Evolutionary conservation across 2,329 filamentous ascomycete genomes (phyloP), one percentile per base, ranked within the genome.

Genomic region (Claviceps africana): DNA sequence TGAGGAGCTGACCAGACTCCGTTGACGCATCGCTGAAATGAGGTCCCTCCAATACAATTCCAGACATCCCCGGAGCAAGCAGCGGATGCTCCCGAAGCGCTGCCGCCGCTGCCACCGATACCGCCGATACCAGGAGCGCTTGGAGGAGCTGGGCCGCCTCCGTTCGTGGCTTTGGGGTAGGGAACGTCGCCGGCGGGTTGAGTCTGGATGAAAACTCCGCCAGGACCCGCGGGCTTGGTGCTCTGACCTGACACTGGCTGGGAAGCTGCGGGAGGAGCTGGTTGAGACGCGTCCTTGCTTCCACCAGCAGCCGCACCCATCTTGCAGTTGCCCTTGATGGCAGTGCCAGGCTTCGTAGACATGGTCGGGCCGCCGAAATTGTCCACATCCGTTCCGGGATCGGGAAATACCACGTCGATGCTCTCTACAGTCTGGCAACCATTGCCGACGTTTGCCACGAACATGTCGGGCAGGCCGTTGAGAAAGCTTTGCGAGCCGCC

Each of bases 401-500:
- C 64, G 15, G 83, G 82, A 67, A 82, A 88, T 39, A 68, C 54
- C 6, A 85, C 69, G 48, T 85, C 78, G 5, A 68, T 62, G 21
- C 67, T 64, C 47, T 76, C 70, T 0, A 59, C 61, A 2, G 77
- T 82, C 2, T 57, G 67, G 62, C 84, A 88, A 0, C 61, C 64
- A 19, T 77, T 74, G 2, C 65, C 67, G 5, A 86, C 61, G 61
- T 88, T 88, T 61, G 82, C 85, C 11, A 81, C 69, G 57, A 88
- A 86, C 67, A 89, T 78, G 30, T 78, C 68, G 0, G 86, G 86
- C 81, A 94, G 82, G 0, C 69, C 65, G 40, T 78, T 64, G 56
- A 83, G 77, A 57, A 78, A 78, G 1, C 72, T 66, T 52, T 79
- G 60, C 44, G 67, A 66, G 50, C 77, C 77, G 0, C 68, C 69